Conservation (phyloP, 2,329 filamentous ascomycete species). For the Trichoderma afroharzianum region DNA sequence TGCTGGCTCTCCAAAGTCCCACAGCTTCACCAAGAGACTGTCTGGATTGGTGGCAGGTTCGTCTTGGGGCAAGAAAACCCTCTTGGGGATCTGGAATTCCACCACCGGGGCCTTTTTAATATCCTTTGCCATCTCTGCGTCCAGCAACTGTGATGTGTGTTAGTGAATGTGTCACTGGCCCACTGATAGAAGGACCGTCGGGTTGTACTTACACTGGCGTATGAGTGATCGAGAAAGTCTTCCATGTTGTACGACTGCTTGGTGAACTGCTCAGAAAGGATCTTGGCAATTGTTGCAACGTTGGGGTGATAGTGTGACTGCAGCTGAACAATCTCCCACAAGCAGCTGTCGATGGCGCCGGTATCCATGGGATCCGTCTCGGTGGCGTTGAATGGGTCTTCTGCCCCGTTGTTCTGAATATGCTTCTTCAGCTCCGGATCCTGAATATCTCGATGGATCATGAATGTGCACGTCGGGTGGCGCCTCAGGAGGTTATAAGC, state of each 20-base stretch:
- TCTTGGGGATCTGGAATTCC: slow-evolving; percentile 91
- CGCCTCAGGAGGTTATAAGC: slow-evolving; percentile 90
- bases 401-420: slow-evolving; percentile 57
- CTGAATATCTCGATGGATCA: slow-evolving; percentile 77
- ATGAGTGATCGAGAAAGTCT: slow-evolving; percentile 94
- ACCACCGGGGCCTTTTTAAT: slow-evolving; percentile 84
- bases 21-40: slow-evolving; percentile 56
- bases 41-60: slow-evolving; percentile 46
- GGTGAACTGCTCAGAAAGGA: slow-evolving; percentile 94
- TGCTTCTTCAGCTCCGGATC: slow-evolving; percentile 55
- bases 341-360: slow-evolving; percentile 80
- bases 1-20: slow-evolving; percentile 47
- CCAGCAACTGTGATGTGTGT: slow-evolving; percentile 60
- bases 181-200: neutral
- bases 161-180: slow-evolving; percentile 25
- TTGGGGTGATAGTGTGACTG: slow-evolving; percentile 96
- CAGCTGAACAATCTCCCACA: slow-evolving; percentile 92
- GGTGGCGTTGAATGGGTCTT: slow-evolving; percentile 72
- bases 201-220: slow-evolving; percentile 62
- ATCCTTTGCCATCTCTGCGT: slow-evolving; percentile 77
- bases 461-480: slow-evolving; percentile 89
- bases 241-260: slow-evolving; percentile 94
- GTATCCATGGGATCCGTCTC: slow-evolving; percentile 84
- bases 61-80: slow-evolving; percentile 62
- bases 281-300: slow-evolving; percentile 87